Conservation (phyloP, 2,329 filamentous ascomycete genomes). For the Helminthosporium solani region DNA sequence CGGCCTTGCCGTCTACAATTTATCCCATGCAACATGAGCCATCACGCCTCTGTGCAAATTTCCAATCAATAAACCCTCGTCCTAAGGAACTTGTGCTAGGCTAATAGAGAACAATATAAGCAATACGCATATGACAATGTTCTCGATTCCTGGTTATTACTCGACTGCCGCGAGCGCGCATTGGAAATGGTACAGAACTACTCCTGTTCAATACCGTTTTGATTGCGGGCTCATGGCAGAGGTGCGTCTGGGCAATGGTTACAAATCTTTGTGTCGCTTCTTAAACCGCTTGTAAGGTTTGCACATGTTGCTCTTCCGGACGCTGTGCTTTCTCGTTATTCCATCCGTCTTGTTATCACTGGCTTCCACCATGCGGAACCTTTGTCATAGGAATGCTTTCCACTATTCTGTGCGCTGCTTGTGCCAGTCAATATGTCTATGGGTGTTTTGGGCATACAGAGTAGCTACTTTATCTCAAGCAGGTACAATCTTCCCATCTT, state of each 20-base stretch:
- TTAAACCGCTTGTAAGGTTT: conserved; percentile 19
- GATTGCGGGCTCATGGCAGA: conserved; percentile 20
- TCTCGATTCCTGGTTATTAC: conserved; percentile 16
- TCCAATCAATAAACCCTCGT: conserved; percentile 24
- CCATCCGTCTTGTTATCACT: conserved; percentile 3
- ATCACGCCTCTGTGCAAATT: conserved; percentile 19
- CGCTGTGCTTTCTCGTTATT: conserved; percentile 7
- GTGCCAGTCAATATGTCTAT: conserved; percentile 23
- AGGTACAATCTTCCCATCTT: conserved; percentile 19
- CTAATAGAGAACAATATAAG: conserved; percentile 37
- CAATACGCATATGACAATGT: conserved; percentile 24
- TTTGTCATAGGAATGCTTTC: conserved; percentile 7
- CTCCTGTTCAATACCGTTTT: conserved; percentile 21
- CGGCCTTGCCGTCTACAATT: conserved; percentile 24
- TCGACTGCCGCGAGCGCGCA: conserved; percentile 20
- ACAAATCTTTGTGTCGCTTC: conserved; percentile 13
- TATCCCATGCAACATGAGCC: conserved; percentile 30
- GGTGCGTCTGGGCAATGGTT: conserved; percentile 12
- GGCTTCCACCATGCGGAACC: conserved; percentile 14
- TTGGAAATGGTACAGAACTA: conserved; percentile 21
- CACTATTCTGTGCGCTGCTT: conserved; percentile 10
- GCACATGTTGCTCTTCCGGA: conserved; percentile 14
- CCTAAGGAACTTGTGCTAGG: conserved; percentile 19
- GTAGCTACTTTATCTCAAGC: conserved; percentile 18
- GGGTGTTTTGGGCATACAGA: conserved; percentile 18